Evolutionary conservation across 208 protist species (phyloP).

Genomic region (Borovskyia barvae): DNA sequence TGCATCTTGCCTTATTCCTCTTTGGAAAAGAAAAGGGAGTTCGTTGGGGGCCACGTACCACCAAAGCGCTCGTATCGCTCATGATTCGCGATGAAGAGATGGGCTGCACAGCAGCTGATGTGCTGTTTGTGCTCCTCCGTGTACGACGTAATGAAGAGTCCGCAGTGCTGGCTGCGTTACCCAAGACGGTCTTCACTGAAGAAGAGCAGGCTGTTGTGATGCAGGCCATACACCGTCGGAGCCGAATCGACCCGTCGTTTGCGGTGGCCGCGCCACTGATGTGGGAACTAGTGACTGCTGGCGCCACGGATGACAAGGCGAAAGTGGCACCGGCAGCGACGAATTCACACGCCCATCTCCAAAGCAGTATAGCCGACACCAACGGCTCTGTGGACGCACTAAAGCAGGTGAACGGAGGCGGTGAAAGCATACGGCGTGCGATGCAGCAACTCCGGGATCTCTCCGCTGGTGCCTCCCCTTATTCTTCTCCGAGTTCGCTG

Average conservation of each 20-base stretch:
- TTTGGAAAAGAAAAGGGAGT: constrained; percentile 68
- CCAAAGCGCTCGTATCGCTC: constrained; percentile 44
- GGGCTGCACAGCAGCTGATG: constrained; percentile 21
- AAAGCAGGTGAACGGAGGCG: too few relatives aligned
- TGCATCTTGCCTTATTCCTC: constrained; percentile 47
- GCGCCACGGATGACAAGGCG: neutral
- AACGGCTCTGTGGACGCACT: too few relatives aligned
- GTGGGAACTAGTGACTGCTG: constrained; percentile 21
- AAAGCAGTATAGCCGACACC: too few relatives aligned
- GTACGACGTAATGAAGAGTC: constrained; percentile 54
- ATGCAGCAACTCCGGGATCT: constrained; percentile 9
- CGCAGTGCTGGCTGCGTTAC: constrained; percentile 33
- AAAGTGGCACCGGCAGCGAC: neutral
- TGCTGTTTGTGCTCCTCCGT: constrained; percentile 61
- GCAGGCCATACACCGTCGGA: constrained; percentile 13
- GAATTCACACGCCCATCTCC: too few relatives aligned
- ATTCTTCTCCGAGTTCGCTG: too few relatives aligned
- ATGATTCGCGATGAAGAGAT: constrained; percentile 15
- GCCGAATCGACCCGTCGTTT: constrained; percentile 13
- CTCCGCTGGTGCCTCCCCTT: neutral
- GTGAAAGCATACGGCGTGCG: neutral
- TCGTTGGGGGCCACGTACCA: constrained; percentile 66
- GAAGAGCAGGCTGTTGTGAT: constrained; percentile 26
- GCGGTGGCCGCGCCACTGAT: constrained; percentile 26
- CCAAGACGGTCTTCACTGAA: constrained; percentile 35